Base-by-base conservation (phyloP, 768 basidiomycete species). In the Tricholoma terreum region DNA sequence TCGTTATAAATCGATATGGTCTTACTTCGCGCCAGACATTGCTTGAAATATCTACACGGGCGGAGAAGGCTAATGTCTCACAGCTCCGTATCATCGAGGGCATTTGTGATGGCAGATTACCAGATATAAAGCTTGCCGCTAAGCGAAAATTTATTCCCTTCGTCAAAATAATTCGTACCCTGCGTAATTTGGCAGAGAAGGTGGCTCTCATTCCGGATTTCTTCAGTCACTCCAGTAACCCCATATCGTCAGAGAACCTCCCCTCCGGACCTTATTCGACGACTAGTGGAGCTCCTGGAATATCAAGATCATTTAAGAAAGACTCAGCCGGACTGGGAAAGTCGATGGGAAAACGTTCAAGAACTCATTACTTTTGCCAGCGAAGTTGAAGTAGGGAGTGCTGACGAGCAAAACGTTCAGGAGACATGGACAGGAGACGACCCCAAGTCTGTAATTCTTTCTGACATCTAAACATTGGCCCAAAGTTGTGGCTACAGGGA, bases 261-360 rank as follows among this genome's bases (percentile, higher is more conserved):
- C 4, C 89, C 92, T 2, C 75, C 83, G 0, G 80, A 84, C 24
- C 74, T 94, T 38, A 84, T 94, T 61, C 77, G 76, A 6, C 69
- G 74, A 7, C 71, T 91, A 0, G 61, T 89, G 2, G 77, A 83
- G 5, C 66, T 83, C 50, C 80, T 86, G 27, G 74, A 79, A 6
- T 94, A 92, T 66, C 77, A 86, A 63, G 81, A 80, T 10, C 80
- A 92, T 65, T 73, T 94, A 38, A 82, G 80, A 66, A 84, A 83
- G 63, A 85, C 84, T 0, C 83, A 90, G 50, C 77, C 78, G n/a
- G 92, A 94, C 57, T 86, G 80, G 75, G 85, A 89, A 38, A 81
- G 80, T 36, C 75, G 90, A 36, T 89, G 88, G 90, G 89, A 93
- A 71, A 96, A 96, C 68, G 84, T 94, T 1, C 79, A 88, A 62